Evolutionary conservation across 2,329 filamentous ascomycete species (phyloP).

Genomic region (Cryoendolithus antarcticus): DNA sequence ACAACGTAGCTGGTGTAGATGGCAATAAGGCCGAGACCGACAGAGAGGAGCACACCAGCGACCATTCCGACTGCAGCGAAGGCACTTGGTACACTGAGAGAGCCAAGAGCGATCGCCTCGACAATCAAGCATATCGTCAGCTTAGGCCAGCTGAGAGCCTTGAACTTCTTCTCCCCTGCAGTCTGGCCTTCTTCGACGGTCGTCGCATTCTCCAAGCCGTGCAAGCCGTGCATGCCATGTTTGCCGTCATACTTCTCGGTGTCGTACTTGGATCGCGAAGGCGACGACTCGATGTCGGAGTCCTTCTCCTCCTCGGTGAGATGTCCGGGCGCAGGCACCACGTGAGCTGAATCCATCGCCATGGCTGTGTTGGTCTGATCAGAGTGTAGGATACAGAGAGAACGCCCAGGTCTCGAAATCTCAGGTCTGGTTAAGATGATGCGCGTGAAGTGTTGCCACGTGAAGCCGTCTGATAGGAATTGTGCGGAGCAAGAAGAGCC

Average conservation of each 20-base stretch:
- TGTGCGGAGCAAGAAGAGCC: too few species aligned
- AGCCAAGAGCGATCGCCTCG: slow-evolving; percentile 47
- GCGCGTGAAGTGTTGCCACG: too few species aligned
- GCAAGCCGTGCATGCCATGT: slow-evolving; percentile 19
- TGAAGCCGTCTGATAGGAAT: too few species aligned
- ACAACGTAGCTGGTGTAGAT: slow-evolving; percentile 52
- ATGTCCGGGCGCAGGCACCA: slow-evolving; percentile 4
- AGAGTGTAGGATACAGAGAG: too few species aligned
- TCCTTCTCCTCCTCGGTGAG: slow-evolving; percentile 3
- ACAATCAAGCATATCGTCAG: slow-evolving; percentile 39
- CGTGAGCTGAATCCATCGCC: slow-evolving; percentile 4
- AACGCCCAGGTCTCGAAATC: too few species aligned
- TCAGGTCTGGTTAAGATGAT: too few species aligned
- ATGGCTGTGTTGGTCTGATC: not conserved
- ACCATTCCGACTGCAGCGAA: slow-evolving; percentile 44
- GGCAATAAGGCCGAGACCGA: slow-evolving; percentile 44
- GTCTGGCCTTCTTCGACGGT: slow-evolving; percentile 15
- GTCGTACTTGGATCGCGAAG: slow-evolving; percentile 4
- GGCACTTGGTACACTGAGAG: slow-evolving; percentile 44
- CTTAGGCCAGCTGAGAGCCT: slow-evolving; percentile 36
- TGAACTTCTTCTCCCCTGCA: slow-evolving; percentile 23
- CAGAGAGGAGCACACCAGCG: slow-evolving; percentile 42
- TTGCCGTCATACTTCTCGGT: slow-evolving; percentile 1
- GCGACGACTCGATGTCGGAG: slow-evolving; percentile 3
- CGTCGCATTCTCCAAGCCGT: slow-evolving; percentile 12